A percentile compares a stretch with the other conserved stretches of the same genome.
These are phyloP conservation scores for Ampelocalamus luodianensis DNA, from an alignment of 176 grass and related monocot genomes.

Conservation along the genomic window DNA sequence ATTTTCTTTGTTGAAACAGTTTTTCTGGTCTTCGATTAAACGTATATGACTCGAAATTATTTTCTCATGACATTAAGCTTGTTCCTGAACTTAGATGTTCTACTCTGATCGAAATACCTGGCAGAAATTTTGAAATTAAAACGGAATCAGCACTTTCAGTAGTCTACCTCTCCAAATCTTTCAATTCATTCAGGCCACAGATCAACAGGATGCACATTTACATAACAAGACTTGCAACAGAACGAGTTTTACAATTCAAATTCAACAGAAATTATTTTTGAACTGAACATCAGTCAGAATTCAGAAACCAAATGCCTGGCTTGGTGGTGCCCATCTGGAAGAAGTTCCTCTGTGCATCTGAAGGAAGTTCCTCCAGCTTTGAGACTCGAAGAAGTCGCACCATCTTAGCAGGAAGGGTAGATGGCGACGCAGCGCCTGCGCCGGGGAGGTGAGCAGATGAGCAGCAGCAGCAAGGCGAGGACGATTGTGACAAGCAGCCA, in stretches of 20 bases:
- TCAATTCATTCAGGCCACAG: constrained; percentile 10
- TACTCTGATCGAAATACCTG: background rate
- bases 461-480: constrained; percentile 64
- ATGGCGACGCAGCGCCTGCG: constrained; percentile 53
- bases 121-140: background rate
- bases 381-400: background rate
- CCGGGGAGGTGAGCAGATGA: constrained; percentile 57
- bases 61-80: background rate
- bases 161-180: background rate
- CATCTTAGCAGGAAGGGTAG: constrained; percentile 52
- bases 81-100: background rate
- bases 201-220: constrained; percentile 20
- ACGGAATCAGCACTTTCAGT: constrained; percentile 17
- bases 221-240: background rate
- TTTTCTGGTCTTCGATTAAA: background rate
- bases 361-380: background rate
- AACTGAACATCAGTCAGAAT: constrained; percentile 8
- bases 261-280: constrained; percentile 35
- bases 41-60: background rate
- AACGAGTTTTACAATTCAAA: background rate
- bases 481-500: constrained; percentile 55
- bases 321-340: background rate
- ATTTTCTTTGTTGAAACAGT: background rate
- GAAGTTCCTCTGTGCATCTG: constrained; percentile 3
- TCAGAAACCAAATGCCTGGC: constrained; percentile 30